phyloP scores from a whole-genome alignment of 257 asterid species.

The Linaria vulgaris region DNA sequence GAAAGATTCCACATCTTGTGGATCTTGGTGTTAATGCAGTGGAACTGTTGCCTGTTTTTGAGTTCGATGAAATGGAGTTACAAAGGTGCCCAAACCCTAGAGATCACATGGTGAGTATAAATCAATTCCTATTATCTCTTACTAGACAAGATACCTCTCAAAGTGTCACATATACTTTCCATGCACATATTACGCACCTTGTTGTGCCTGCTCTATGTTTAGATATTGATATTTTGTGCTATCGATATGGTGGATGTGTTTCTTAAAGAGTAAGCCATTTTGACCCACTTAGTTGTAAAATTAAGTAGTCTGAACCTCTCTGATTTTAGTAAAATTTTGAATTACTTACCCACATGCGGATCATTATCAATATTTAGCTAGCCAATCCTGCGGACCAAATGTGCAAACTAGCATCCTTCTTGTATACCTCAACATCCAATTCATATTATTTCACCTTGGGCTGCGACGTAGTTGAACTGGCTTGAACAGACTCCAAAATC shows the following conservation, averaged over 20 bases:
- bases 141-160: background rate
- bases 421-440: no score
- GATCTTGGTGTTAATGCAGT: constrained; percentile 96
- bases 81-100: constrained; percentile 90
- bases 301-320: background rate
- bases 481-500: no score
- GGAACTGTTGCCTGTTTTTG: constrained; percentile 87
- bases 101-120: constrained; percentile 80
- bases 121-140: constrained; percentile 1
- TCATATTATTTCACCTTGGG: no score
- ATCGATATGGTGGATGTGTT: constrained; percentile 11
- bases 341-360: no score
- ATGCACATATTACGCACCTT: constrained; percentile 15
- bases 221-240: constrained; percentile 11
- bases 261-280: constrained; percentile 1
- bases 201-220: constrained; percentile 11
- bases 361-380: background rate
- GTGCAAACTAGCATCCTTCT: no score
- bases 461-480: no score
- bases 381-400: background rate
- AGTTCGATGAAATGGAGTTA: constrained; percentile 93
- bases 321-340: no score
- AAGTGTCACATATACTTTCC: constrained; percentile 13
- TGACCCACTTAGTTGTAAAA: background rate
- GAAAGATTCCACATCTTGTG: constrained; percentile 90